phyloP scores from a whole-genome alignment of 2,329 filamentous ascomycete species.

The Remersonia thermophila region DNA sequence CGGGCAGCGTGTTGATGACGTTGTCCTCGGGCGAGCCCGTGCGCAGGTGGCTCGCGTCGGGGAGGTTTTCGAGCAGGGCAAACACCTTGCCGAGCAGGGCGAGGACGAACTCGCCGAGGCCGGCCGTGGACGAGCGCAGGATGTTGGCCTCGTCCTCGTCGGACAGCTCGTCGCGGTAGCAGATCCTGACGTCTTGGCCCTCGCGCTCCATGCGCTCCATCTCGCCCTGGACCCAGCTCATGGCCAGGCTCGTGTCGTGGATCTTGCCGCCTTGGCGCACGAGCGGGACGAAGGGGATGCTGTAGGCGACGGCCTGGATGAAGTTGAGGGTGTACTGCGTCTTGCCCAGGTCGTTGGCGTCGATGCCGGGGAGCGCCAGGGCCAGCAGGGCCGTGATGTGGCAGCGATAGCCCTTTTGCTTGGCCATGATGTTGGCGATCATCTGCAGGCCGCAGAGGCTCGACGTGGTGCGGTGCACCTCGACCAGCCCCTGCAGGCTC shows the following conservation, averaged over 20 bases:
- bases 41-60: conserved; percentile 76
- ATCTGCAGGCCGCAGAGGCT: conserved; percentile 86
- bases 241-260: conserved; percentile 63
- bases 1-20: conserved; percentile 88
- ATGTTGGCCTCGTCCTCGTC: conserved; percentile 83
- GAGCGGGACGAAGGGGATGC: conserved; percentile 81
- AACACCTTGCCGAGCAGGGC: conserved; percentile 91
- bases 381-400: conserved; percentile 92
- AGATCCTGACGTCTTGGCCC: conserved; percentile 71
- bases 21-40: conserved; percentile 92
- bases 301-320: conserved; percentile 91
- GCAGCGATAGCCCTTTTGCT: conserved; percentile 90
- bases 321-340: conserved; percentile 90
- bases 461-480: conserved; percentile 91
- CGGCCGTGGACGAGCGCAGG: conserved; percentile 83
- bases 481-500: conserved; percentile 88
- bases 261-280: conserved; percentile 55
- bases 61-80: conserved; percentile 86
- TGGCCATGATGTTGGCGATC: conserved; percentile 80
- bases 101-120: conserved; percentile 83
- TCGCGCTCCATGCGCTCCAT: conserved; percentile 88
- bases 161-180: conserved; percentile 69
- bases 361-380: conserved; percentile 84
- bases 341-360: conserved; percentile 95
- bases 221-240: conserved; percentile 88